Conservation (phyloP, 1,284 basidiomycete species). For the Pyrrhoderma lamaoense region DNA sequence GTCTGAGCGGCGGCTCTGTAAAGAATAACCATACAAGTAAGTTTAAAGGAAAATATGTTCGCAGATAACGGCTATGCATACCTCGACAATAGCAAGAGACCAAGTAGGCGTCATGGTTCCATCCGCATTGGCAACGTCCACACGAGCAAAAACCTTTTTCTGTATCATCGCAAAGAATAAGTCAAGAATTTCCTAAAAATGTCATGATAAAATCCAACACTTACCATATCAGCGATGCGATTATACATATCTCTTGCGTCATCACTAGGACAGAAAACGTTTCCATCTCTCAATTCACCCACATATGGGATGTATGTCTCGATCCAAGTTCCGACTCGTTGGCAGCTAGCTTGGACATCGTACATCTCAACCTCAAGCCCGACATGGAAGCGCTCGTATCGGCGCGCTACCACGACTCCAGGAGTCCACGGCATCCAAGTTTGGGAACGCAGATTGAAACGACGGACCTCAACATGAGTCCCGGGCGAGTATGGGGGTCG, state of each 20-base stretch:
- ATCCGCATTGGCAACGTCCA: conserved; percentile 4
- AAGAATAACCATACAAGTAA: background rate
- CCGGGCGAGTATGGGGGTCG: conserved; percentile 1
- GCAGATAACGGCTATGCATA: conserved; percentile 3
- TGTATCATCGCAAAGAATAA: no score
- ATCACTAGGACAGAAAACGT: conserved; percentile 16
- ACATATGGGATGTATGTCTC: conserved; percentile 19
- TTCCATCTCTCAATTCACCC: conserved; percentile 16
- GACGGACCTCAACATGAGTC: conserved; percentile 15
- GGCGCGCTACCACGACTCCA: conserved; percentile 13
- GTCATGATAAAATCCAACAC: background rate
- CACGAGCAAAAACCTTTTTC: conserved; percentile 18
- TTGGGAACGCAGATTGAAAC: conserved; percentile 14
- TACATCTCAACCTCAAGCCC: conserved; percentile 17
- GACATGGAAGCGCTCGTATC: conserved; percentile 18
- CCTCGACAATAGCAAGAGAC: conserved; percentile 17
- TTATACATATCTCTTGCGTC: conserved; percentile 14
- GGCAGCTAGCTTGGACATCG: conserved; percentile 15
- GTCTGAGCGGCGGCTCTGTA: conserved; percentile 17
- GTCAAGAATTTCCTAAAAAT: background rate
- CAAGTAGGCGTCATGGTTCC: conserved; percentile 9
- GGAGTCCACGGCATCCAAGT: conserved; percentile 18
- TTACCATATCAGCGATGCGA: conserved; percentile 17
- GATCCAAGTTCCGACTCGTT: conserved; percentile 8
- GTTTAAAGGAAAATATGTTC: background rate